Percentiles rank a stretch among this genome's conserved stretches.
phyloP scores from a whole-genome alignment of 495 filamentous ascomycete genomes.

The Penicillium cataractarum region DNA sequence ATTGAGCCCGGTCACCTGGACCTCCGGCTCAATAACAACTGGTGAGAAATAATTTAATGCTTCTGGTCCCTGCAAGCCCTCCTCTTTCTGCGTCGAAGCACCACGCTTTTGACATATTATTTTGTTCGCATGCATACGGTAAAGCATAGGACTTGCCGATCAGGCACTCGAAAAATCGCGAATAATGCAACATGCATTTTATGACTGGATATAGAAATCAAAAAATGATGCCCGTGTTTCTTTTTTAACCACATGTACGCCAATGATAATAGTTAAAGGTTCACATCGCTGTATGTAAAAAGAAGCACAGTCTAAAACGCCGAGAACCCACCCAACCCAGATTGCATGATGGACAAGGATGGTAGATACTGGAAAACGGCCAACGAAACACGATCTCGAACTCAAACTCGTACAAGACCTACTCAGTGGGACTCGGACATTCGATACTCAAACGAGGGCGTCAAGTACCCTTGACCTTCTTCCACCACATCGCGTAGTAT shows the following conservation, averaged over 20 bases:
- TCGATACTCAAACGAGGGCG: neutral
- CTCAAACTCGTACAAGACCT: neutral
- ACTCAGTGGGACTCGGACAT: neutral
- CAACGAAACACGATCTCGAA: neutral
- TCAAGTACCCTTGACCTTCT: slow-evolving; percentile 32
- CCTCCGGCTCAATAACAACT: neutral
- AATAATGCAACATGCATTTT: slow-evolving; percentile 21
- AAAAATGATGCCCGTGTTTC: slow-evolving; percentile 23
- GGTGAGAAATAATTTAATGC: neutral
- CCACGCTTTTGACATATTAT: neutral
- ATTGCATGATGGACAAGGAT: slow-evolving; percentile 2
- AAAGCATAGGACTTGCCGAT: neutral
- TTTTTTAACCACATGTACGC: slow-evolving; percentile 18
- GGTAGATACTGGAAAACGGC: neutral
- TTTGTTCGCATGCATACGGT: neutral
- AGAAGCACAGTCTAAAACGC: neutral
- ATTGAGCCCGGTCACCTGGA: neutral
- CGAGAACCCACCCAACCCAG: slow-evolving; percentile 12
- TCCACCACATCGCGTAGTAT: slow-evolving; percentile 54
- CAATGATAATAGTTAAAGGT: slow-evolving; percentile 10
- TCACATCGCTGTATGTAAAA: slow-evolving; percentile 23
- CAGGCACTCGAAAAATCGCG: slow-evolving; percentile 1
- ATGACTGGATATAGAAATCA: slow-evolving; percentile 23
- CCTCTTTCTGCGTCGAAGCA: neutral
- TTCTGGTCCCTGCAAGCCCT: neutral